phyloP scores from a whole-genome alignment of 768 basidiomycete species.

The Leccinum olivaceopallidum region DNA sequence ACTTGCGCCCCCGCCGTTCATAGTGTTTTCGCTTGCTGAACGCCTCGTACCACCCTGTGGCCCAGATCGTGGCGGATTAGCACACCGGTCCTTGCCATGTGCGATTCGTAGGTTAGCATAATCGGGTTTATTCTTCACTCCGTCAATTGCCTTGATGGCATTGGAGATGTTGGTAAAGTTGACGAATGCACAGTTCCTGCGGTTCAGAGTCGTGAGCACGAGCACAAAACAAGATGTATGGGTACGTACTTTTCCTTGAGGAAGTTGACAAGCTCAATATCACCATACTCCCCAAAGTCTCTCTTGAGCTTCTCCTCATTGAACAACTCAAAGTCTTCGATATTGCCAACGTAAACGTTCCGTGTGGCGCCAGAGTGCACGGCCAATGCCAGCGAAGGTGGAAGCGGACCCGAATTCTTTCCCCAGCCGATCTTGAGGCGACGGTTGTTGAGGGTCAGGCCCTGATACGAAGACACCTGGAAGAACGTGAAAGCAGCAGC shows the following conservation, averaged over 20 bases:
- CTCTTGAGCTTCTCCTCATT: slow-evolving; percentile 85
- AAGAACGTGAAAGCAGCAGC: slow-evolving; percentile 92
- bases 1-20: slow-evolving; percentile 13
- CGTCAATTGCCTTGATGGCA: slow-evolving; percentile 98
- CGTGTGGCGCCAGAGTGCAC: slow-evolving; percentile 93
- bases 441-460: slow-evolving; percentile 89
- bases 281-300: slow-evolving; percentile 95
- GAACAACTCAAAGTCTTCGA: slow-evolving; percentile 94
- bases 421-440: slow-evolving; percentile 98
- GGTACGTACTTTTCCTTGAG: slow-evolving; percentile 83
- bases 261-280: slow-evolving; percentile 96
- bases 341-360: slow-evolving; percentile 95
- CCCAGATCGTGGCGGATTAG: slow-evolving; percentile 85
- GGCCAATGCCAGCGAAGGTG: slow-evolving; percentile 80
- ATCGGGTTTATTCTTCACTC: slow-evolving; percentile 88
- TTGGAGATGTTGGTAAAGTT: slow-evolving; percentile 96
- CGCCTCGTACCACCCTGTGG: slow-evolving; percentile 65
- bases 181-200: slow-evolving; percentile 91
- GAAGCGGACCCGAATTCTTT: slow-evolving; percentile 88
- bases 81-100: slow-evolving; percentile 95
- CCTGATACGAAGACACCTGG: slow-evolving; percentile 88
- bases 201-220: slow-evolving; percentile 1
- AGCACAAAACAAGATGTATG: slow-evolving; percentile 28
- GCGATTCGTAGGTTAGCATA: slow-evolving; percentile 88
- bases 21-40: slow-evolving; percentile 45